Conservation (phyloP, 2,329 filamentous ascomycete genomes). For the Colletotrichum simmondsii region DNA sequence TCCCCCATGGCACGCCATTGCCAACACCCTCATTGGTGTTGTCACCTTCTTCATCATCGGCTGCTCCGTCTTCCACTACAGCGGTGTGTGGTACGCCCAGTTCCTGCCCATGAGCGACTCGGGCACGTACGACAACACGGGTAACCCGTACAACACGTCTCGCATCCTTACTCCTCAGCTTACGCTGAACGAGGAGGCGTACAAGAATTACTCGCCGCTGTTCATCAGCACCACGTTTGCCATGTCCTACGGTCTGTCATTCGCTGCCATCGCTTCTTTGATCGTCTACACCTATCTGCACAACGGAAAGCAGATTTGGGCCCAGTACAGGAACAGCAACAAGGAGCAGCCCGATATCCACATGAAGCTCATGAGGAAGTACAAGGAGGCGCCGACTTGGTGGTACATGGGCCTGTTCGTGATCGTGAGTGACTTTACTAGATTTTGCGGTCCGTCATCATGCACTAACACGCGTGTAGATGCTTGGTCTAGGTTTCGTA, state of each 20-base stretch:
- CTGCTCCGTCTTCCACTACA: conserved; percentile 71
- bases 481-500: conserved; percentile 64
- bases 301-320: conserved; percentile 74
- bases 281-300: conserved; percentile 76
- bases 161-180: conserved; percentile 71
- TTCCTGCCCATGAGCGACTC: conserved; percentile 78
- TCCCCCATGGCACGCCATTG: conserved; percentile 79
- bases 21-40: conserved; percentile 77
- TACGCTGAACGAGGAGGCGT: conserved; percentile 71
- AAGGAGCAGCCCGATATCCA: conserved; percentile 71
- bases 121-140: conserved; percentile 78
- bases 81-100: conserved; percentile 70
- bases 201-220: conserved; percentile 74
- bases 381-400: conserved; percentile 71
- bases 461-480: conserved; percentile 47
- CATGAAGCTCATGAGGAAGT: conserved; percentile 72
- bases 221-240: conserved; percentile 80
- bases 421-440: conserved; percentile 52
- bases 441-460: no score
- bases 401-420: conserved; percentile 71
- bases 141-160: conserved; percentile 70
- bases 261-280: conserved; percentile 76
- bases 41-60: conserved; percentile 73
- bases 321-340: conserved; percentile 68
- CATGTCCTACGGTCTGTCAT: conserved; percentile 76